Evolutionary conservation across 768 basidiomycete species (phyloP), one percentile per base, ranked within the genome.

Genomic region (Pleurotus salmoneostramineus): DNA sequence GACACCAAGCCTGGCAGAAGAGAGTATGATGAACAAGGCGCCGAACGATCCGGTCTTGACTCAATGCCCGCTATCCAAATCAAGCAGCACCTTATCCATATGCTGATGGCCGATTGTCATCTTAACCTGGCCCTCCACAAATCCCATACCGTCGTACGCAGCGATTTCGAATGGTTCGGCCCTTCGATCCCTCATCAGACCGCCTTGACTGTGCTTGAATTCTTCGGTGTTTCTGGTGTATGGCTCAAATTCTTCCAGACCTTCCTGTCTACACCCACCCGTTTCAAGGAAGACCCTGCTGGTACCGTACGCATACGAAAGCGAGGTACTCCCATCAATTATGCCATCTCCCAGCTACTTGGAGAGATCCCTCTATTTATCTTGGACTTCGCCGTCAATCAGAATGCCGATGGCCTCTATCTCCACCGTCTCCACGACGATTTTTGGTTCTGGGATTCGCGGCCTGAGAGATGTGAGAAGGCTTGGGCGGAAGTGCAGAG

Each of bases 311-410:
- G 71, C 14, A 63, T 71, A 3, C 70, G 79, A 3, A 63, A 69
- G 48, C 69, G 78, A 8, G 79, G 79, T 27, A 76, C 74, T 0
- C 78, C 79, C 0, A 73, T 77, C 63, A 68, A 70, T 46, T 75
- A 79, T 56, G 68, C 74, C 3, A 65, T 80, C 35, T 74, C 75
- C 56, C 69, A 66, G 0, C 63, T 78, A 5, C 77, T 71, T 54
- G 77, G 77, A 6, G 78, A 80, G 60, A 66, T 65, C 2, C 56
- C 78, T 11, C 55, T 79, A 37, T 80, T 77, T 61, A 69, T 67
- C 15, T 77, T 81, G 77, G 78, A 81, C 62, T 77, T 76, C 57
- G 77, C 77, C 6, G 75, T 79, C 57, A 79, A 79, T 50, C 78
- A 77, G 51, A 64, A 63, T 34, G 72, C 77, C 1, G 56, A 71